These are phyloP conservation scores for Westerdykella aurantiaca DNA, from an alignment of 2,329 filamentous ascomycete genomes.

Conservation along the genomic window DNA sequence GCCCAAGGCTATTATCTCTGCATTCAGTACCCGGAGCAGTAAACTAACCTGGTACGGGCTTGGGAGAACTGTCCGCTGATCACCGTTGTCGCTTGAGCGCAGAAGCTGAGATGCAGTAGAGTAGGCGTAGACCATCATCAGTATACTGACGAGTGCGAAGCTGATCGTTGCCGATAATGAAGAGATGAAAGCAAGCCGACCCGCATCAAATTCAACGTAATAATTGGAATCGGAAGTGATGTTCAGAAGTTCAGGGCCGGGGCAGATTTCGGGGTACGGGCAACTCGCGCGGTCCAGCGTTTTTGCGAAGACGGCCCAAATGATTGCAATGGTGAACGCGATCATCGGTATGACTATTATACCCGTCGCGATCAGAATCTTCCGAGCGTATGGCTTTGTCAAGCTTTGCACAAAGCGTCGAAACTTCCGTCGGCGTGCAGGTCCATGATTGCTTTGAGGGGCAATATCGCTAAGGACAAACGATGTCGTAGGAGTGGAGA, in stretches of 20 bases:
- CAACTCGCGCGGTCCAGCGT: constrained; percentile 1
- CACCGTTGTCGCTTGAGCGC: constrained; percentile 1
- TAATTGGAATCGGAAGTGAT: constrained; percentile 2
- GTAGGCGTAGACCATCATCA: constrained; percentile 10
- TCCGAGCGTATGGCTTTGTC: constrained; percentile 1
- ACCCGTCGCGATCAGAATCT: constrained; percentile 1
- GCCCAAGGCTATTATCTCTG: constrained; percentile 8
- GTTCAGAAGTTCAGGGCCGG: constrained; percentile 2
- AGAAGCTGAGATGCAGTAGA: constrained; percentile 4
- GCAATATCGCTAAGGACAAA: neutral
- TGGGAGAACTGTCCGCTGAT: constrained; percentile 2
- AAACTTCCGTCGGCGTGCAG: neutral
- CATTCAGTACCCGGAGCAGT: constrained; percentile 9
- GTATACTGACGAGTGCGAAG: constrained; percentile 7
- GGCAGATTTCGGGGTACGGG: constrained; percentile 7
- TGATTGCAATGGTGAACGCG: constrained; percentile 2
- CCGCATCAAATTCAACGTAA: constrained; percentile 9
- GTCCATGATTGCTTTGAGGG: neutral
- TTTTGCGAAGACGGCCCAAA: constrained; percentile 2
- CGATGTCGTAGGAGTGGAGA: no score
- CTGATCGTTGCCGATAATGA: constrained; percentile 10
- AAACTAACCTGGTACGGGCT: constrained; percentile 9
- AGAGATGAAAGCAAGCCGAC: constrained; percentile 11
- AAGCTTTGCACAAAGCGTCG: neutral
- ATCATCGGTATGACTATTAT: constrained; percentile 2